Percentiles rank a stretch among this genome's conserved stretches.
Conservation (phyloP, 495 filamentous ascomycete species). For the Hypoxylon fuscum region DNA sequence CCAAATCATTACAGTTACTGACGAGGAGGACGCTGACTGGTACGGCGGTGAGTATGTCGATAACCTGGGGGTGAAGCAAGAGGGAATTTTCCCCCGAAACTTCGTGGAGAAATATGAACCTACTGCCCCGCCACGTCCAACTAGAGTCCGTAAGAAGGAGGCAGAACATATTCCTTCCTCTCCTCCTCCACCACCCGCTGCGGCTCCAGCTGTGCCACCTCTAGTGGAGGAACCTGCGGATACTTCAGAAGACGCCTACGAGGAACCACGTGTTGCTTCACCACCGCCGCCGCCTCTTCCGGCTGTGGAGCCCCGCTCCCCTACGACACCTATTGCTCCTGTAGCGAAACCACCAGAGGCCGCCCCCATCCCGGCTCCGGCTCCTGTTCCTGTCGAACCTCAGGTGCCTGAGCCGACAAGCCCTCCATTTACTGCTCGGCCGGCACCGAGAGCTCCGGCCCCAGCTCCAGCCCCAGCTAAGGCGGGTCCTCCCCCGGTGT, state of each 20-base stretch:
- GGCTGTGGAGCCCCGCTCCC: conserved; percentile 37
- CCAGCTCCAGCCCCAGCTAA: conserved; percentile 53
- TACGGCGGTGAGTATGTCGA: conserved; percentile 91
- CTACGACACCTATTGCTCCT: conserved; percentile 44
- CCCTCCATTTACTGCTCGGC: conserved; percentile 41
- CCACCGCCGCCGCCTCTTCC: conserved; percentile 41
- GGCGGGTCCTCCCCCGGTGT: conserved; percentile 73
- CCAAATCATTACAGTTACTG: conserved; percentile 93
- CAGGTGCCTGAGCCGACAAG: conserved; percentile 42
- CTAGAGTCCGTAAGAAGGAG: conserved; percentile 81
- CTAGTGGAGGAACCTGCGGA: conserved; percentile 53
- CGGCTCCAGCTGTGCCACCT: conserved; percentile 52
- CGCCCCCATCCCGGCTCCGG: conserved; percentile 54
- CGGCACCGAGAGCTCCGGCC: conserved; percentile 60
- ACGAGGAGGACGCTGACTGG: conserved; percentile 93
- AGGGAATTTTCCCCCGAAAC: conserved; percentile 95
- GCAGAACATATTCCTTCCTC: conserved; percentile 54
- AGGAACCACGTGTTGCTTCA: conserved; percentile 34
- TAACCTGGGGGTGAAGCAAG: conserved; percentile 71
- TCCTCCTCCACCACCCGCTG: conserved; percentile 74
- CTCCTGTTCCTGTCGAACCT: conserved; percentile 50
- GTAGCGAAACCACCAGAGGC: conserved; percentile 50
- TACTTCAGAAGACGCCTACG: conserved; percentile 43
- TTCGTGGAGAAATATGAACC: conserved; percentile 97
- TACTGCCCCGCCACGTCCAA: conserved; percentile 85